Evolutionary conservation across 352 stramenopile genomes (phyloP).

Genomic region (Globisporangium apiculatum): DNA sequence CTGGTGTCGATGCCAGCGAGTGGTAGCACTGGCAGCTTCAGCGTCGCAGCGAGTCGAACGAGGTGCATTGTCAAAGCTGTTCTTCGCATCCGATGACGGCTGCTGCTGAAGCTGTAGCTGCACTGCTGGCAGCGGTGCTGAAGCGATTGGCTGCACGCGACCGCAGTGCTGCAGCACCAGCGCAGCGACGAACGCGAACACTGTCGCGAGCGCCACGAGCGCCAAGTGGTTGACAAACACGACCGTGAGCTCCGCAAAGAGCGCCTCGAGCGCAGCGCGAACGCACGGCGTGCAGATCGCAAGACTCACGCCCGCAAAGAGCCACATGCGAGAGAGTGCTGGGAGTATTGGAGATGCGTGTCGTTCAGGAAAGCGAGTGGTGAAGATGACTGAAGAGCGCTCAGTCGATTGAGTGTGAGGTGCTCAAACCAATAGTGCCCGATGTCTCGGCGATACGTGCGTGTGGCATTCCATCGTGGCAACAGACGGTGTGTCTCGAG

Average conservation of each 20-base stretch:
- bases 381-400: neutral
- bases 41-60: neutral
- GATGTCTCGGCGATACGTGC: neutral
- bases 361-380: neutral
- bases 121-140: slow-evolving; percentile 8
- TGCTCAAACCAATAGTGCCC: slow-evolving; percentile 8
- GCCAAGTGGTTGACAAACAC: slow-evolving; percentile 55
- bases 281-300: slow-evolving; percentile 48
- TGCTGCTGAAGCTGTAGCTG: slow-evolving; percentile 4
- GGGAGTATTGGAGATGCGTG: neutral
- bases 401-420: neutral
- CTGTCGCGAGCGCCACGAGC: slow-evolving; percentile 25
- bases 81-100: neutral
- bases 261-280: slow-evolving; percentile 41
- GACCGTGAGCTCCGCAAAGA: slow-evolving; percentile 59
- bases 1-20: neutral
- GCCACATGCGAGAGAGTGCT: slow-evolving; percentile 29
- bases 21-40: neutral
- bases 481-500: neutral
- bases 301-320: slow-evolving; percentile 43
- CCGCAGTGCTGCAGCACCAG: slow-evolving; percentile 19
- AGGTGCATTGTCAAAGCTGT: no score
- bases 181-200: slow-evolving; percentile 11
- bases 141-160: neutral
- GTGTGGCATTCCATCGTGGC: neutral